Evolutionary conservation across 1,139 yeast genomes (phyloP).

Genomic region (Nakaseomyces sp.): DNA sequence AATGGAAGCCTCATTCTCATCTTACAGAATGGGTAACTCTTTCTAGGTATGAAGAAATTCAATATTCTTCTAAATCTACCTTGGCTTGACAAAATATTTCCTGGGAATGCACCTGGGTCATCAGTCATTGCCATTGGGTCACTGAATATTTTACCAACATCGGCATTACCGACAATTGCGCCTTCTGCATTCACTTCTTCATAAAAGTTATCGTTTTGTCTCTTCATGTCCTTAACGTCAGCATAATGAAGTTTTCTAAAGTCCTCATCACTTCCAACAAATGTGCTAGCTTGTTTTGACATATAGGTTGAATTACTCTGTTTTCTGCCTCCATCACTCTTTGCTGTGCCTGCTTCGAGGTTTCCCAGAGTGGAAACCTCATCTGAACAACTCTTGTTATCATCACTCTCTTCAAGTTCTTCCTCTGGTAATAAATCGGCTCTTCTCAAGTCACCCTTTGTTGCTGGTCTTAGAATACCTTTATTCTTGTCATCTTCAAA

Average conservation of each 20-base stretch:
- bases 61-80: conserved; percentile 22
- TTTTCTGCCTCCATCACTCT: conserved; percentile 5
- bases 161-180: conserved; percentile 16
- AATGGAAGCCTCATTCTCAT: conserved; percentile 32
- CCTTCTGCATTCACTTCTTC: conserved; percentile 12
- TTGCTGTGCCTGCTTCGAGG: background rate
- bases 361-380: background rate
- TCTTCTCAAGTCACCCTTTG: conserved; percentile 30
- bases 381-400: background rate
- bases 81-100: conserved; percentile 13
- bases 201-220: conserved; percentile 7
- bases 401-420: conserved; percentile 4
- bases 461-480: conserved; percentile 28
- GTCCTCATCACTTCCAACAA: conserved; percentile 23
- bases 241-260: conserved; percentile 21
- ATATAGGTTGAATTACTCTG: conserved; percentile 4
- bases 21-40: conserved; percentile 29
- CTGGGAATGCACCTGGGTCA: conserved; percentile 20
- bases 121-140: conserved; percentile 21
- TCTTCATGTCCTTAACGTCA: conserved; percentile 16
- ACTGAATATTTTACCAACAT: conserved; percentile 22
- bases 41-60: conserved; percentile 33
- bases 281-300: conserved; percentile 16
- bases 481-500: conserved; percentile 23
- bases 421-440: conserved; percentile 25